A percentile compares a stretch with the other conserved stretches of the same genome.
Evolutionary conservation across 176 grass and related monocot genomes (phyloP).

Genomic region (Avena eriantha): DNA sequence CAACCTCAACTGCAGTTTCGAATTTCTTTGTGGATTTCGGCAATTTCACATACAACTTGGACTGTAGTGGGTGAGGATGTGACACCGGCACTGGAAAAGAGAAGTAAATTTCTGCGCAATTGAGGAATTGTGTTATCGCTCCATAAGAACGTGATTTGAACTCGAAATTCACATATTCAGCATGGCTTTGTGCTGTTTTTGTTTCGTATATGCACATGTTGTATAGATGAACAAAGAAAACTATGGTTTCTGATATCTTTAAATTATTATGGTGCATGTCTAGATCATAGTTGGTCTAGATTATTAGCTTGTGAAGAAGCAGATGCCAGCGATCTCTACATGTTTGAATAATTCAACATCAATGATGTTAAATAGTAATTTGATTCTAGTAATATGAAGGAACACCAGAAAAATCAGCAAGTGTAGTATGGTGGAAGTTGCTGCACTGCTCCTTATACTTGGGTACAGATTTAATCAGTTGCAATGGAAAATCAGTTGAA

Average conservation of each 20-base stretch:
- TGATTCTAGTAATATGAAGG: not conserved
- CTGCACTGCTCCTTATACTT: not conserved
- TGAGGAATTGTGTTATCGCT: not conserved
- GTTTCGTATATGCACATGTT: not conserved
- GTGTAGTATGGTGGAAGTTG: not conserved
- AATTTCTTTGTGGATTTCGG: not conserved
- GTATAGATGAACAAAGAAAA: slow-evolving; percentile 14
- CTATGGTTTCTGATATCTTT: not conserved
- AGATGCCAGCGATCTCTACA: not conserved
- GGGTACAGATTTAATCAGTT: not conserved
- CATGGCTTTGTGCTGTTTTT: not conserved
- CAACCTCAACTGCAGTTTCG: not conserved
- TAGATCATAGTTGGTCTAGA: not conserved
- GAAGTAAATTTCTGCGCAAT: not conserved
- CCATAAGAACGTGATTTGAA: slow-evolving; percentile 5
- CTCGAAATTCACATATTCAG: slow-evolving; percentile 8
- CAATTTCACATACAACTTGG: slow-evolving; percentile 22
- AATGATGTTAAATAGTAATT: not conserved
- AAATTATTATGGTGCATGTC: not conserved
- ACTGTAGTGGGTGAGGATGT: slow-evolving; percentile 30
- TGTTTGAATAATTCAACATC: slow-evolving; percentile 13
- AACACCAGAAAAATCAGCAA: not conserved
- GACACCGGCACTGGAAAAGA: not conserved
- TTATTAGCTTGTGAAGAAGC: not conserved
- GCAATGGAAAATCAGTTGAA: not conserved